These are phyloP conservation scores for Castanospermum australe DNA, from an alignment of 306 rosid genomes.

Conservation along the genomic window DNA sequence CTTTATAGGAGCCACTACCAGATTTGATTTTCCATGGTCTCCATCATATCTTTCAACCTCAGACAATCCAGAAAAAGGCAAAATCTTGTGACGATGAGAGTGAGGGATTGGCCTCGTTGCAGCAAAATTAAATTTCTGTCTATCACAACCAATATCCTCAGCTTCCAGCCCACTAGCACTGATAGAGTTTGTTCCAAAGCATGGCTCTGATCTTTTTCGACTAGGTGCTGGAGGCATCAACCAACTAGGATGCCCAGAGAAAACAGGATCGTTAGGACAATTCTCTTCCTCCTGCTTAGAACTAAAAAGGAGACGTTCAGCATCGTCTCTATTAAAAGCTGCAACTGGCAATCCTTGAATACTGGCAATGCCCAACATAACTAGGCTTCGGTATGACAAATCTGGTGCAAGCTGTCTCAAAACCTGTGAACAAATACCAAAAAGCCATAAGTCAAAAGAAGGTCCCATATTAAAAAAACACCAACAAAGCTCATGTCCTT, in stretches of 20 bases:
- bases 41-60: conserved; percentile 69
- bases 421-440: conserved; percentile 57
- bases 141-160: conserved; percentile 35
- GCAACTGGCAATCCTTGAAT: conserved; percentile 94
- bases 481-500: not conserved
- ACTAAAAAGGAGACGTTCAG: conserved; percentile 83
- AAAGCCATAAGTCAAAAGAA: conserved; percentile 17
- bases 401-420: conserved; percentile 94
- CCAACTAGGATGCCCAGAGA: conserved; percentile 68
- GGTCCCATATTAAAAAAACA: not conserved
- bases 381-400: conserved; percentile 78
- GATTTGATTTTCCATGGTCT: conserved; percentile 63
- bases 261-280: conserved; percentile 32
- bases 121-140: conserved; percentile 67
- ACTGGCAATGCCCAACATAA: conserved; percentile 83
- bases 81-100: conserved; percentile 64
- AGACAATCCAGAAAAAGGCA: conserved; percentile 72
- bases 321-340: conserved; percentile 81
- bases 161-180: conserved; percentile 29
- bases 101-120: conserved; percentile 92
- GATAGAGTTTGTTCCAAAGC: conserved; percentile 36
- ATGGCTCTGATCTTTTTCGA: conserved; percentile 60
- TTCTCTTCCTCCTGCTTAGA: conserved; percentile 41
- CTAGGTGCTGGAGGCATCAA: conserved; percentile 80
- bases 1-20: conserved; percentile 54